Evolutionary conservation across 331 rosid species (phyloP).

Genomic region (Erythrophleum ivorense): DNA sequence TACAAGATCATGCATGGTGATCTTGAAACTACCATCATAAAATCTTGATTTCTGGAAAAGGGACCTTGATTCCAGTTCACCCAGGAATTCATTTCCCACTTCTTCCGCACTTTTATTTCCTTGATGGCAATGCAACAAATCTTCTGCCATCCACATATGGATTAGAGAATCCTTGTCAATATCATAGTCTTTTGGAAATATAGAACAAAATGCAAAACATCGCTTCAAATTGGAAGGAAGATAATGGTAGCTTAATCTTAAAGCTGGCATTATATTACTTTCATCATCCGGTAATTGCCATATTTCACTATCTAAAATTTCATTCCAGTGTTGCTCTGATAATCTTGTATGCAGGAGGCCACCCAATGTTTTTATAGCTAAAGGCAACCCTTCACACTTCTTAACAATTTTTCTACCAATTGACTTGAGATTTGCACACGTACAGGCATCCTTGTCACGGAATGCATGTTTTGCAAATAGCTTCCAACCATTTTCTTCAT

Average conservation of each 20-base stretch:
- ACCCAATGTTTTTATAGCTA: no score
- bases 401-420: no score
- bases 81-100: neutral
- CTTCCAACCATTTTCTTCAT: no score
- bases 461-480: no score
- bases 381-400: no score
- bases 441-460: no score
- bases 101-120: neutral
- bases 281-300: neutral
- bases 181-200: neutral
- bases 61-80: neutral
- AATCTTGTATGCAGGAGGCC: no score
- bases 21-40: neutral
- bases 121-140: neutral
- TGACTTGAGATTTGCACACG: no score
- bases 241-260: neutral
- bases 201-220: slow-evolving; percentile 1
- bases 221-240: neutral
- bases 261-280: neutral
- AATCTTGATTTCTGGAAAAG: neutral
- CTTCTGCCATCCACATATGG: neutral
- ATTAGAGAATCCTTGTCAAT: neutral
- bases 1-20: slow-evolving; percentile 37
- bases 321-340: no score
- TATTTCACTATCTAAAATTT: no score